These are phyloP conservation scores for Diaporthe helianthi DNA, from an alignment of 2,329 filamentous ascomycete species.

Conservation along the genomic window DNA sequence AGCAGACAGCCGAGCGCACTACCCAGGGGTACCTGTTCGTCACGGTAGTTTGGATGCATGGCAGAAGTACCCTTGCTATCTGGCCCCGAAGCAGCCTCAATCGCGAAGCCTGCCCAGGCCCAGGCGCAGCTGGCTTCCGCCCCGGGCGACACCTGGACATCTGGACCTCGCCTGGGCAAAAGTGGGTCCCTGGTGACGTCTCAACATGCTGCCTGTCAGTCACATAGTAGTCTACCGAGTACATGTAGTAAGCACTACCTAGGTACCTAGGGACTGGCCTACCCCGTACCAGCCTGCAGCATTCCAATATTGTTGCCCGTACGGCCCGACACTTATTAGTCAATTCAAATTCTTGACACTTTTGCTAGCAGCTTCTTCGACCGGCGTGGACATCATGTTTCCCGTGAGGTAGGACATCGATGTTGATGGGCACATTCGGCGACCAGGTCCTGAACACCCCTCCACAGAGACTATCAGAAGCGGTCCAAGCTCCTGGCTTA, in stretches of 20 bases:
- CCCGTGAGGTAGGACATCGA: too few species aligned
- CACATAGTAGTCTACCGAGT: too few species aligned
- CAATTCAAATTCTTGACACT: too few species aligned
- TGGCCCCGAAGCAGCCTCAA: conserved; percentile 9
- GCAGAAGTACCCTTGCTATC: conserved; percentile 8
- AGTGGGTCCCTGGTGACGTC: conserved; percentile 22
- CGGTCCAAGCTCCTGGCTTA: conserved; percentile 27
- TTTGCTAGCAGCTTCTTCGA: neutral
- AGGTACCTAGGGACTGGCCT: too few species aligned
- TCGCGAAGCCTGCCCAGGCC: conserved; percentile 20
- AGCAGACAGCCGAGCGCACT: conserved; percentile 16
- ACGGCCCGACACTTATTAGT: neutral
- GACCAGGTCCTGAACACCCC: neutral
- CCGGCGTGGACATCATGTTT: too few species aligned
- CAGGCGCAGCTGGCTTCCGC: conserved; percentile 7
- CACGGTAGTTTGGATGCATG: neutral
- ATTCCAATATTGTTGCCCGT: neutral
- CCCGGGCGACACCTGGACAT: conserved; percentile 20
- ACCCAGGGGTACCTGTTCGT: conserved; percentile 1
- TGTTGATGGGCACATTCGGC: neutral
- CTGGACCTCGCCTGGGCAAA: conserved; percentile 19
- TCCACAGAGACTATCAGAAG: neutral
- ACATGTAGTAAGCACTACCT: too few species aligned
- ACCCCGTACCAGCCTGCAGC: neutral
- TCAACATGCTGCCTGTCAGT: conserved; percentile 23